Evolutionary conservation across 192 early-diverging fungal species (phyloP), one percentile per base, ranked within the genome.

Genomic region (Ambispora gerdemannii): DNA sequence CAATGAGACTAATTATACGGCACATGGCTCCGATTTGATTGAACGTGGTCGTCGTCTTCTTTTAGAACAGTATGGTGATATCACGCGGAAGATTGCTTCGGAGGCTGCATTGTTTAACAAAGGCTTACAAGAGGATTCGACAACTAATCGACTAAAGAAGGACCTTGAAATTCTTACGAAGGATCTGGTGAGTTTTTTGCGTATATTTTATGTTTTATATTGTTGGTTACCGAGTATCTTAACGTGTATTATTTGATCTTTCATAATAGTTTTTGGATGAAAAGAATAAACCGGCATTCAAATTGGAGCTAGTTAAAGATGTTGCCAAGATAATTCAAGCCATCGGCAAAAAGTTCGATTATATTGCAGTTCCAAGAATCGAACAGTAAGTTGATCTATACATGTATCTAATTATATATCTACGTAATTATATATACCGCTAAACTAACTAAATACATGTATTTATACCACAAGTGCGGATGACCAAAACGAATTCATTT

Each of bases 301-400:
- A 86, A 72, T 79, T 75, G 34, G 77, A 81, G 27, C 75, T 86
- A 10, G 31, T 86, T 30, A 76, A 74, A 65, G 84, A 86, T 62
- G 67, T 83, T 31, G 64, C 73, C 31, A 77, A 76, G 63, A 58
- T 77, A 24, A 38, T 86, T 10, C 81, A 82, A 4, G 27, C 63
- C 25, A 70, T 86, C 63, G 82, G 74, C 47, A 71, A 73, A 22
- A 77, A 74, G 64, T 65, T 82, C 7, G 74, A 80, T 22, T 84
- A 81, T 75, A 36, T 86, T 33, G 77, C 84, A 20, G 59, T 86
- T 52, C 82, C 82, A 4, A 68, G 79, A 47, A 74, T 84, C 20
- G 82, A 86, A 63, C 58, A 75, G 74, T 75, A 66, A 27, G 62
- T 67, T 25, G 4, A n/a, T 70, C 13, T 3, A 25, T 56, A 22